Evolutionary conservation across 2,329 filamentous ascomycete genomes (phyloP), one percentile per base, ranked within the genome.

Genomic region (Aspergillus hiratsukae): DNA sequence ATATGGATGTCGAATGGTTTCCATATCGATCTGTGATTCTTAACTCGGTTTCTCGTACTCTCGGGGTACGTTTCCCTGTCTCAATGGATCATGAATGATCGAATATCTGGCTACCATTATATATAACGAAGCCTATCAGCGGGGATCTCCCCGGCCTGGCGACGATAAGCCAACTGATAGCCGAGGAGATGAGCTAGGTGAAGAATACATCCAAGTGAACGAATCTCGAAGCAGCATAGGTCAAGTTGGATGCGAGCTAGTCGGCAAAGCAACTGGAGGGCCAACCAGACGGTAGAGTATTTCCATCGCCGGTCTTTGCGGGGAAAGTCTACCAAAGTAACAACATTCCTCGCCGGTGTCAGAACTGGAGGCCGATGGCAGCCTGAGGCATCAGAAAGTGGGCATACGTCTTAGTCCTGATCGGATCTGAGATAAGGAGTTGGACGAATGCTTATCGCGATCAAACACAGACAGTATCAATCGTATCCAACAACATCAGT

Each of bases 1-100:
- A 50, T 63, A 59, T 8, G 68, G 63, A 11, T 61, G 58, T 43
- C 54, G 61, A 10, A 48, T 60, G 29, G 61, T 64, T 54, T 71
- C 65, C 68, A 72, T 69, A 35, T 48, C 49, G 28, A 48, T 29
- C 9, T 40, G 17, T 45, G 19, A 29, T 27, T 35, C 31, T 35
- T 4, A 6, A 17, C 5, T 9, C 31, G 3, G 31, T 35, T 35
- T 35, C 14, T 17, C 11, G 3, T 35, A 17, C 14, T 1, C 14
- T 3, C 31, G 5, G 14, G 14, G 31, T 35, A 7, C 31, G 2
- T 17, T 35, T 17, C 6, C 31, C 3, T 17, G 31, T 17, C 31
- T 17, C 35, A 45, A 19, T 14, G 49, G 25, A 8, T 11, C 9
- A 31, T 17, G 41, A 48, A 14, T 46, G n/a, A 31, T 35, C 25